Conservation (phyloP, 140 eudicot species). For the Senecio squalidus region DNA sequence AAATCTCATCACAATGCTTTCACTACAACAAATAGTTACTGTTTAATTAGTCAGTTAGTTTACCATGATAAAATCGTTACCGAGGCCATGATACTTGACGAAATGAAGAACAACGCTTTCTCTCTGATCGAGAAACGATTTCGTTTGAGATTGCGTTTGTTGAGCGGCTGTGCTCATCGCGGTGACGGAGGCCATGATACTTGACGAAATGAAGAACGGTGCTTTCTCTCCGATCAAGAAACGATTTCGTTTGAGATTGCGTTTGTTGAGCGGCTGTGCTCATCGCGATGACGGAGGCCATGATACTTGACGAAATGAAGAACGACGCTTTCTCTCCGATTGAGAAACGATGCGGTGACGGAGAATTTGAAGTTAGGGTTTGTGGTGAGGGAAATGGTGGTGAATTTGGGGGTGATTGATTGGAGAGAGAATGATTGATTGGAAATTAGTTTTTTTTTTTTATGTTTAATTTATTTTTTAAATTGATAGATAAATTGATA, state of each 20-base stretch:
- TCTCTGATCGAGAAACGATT: conserved; percentile 53
- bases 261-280: conserved; percentile 34
- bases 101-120: conserved; percentile 64
- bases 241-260: conserved; percentile 37
- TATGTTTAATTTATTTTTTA: too few relatives aligned
- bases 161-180: conserved; percentile 47
- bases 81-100: conserved; percentile 98
- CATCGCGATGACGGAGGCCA: conserved; percentile 89
- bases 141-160: conserved; percentile 27
- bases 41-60: not conserved
- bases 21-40: too few relatives aligned
- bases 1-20: too few relatives aligned
- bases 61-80: conserved; percentile 94
- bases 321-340: conserved; percentile 40
- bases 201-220: conserved; percentile 81
- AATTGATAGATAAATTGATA: too few relatives aligned
- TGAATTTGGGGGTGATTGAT: conserved; percentile 17
- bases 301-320: conserved; percentile 95
- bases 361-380: conserved; percentile 31
- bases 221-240: conserved; percentile 48
- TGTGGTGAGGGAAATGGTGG: conserved; percentile 3
- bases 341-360: conserved; percentile 46
- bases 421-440: conserved; percentile 18
- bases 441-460: too few relatives aligned
- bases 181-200: conserved; percentile 86